Percentiles rank a stretch among this genome's conserved stretches.
Conservation (phyloP, 345 rosid genomes). For the Gossypium raimondii region DNA sequence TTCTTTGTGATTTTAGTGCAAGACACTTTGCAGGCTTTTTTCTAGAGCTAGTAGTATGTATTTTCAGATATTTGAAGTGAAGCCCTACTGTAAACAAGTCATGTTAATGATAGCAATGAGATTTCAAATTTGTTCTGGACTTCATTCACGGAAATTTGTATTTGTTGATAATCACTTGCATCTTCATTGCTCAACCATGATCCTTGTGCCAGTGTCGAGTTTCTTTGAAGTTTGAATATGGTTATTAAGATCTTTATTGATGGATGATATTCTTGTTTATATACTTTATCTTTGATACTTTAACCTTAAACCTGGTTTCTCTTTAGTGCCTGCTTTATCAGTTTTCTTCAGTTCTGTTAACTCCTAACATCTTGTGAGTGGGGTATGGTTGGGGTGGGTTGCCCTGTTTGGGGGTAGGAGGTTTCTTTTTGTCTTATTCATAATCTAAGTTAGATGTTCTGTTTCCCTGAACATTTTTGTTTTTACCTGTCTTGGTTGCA, state of each 20-base stretch:
- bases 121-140: not conserved
- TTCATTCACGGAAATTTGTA: not conserved
- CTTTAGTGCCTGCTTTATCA: not conserved
- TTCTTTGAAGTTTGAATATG: not conserved
- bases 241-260: not conserved
- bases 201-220: not conserved
- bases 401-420: not conserved
- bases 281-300: not conserved
- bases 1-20: not conserved
- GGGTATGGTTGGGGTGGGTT: no score
- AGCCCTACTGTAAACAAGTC: not conserved
- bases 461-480: not conserved
- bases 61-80: not conserved
- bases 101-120: not conserved
- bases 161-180: not conserved
- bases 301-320: not conserved
- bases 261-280: not conserved
- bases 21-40: not conserved
- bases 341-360: not conserved
- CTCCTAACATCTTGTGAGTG: not conserved
- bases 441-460: not conserved
- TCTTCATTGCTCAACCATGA: not conserved
- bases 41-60: not conserved
- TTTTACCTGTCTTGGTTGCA: constrained; percentile 29
- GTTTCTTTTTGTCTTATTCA: not conserved